Evolutionary conservation across 495 filamentous ascomycete species (phyloP).

Genomic region (Amorphotheca resinae): DNA sequence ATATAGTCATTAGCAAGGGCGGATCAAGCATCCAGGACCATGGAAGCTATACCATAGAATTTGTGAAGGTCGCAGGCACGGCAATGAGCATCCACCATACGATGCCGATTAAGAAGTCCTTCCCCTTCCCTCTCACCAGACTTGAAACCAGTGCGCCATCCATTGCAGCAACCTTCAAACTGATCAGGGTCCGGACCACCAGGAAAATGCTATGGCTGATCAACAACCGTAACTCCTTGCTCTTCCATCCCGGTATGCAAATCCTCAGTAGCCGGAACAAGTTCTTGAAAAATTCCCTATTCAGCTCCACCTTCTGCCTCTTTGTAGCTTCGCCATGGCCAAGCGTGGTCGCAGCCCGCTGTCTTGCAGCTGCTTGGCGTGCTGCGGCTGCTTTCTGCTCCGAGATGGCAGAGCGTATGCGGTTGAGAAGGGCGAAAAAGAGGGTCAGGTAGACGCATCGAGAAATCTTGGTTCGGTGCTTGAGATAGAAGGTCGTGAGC

Average conservation of each 20-base stretch:
- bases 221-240: conserved; percentile 75
- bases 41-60: conserved; percentile 65
- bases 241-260: conserved; percentile 78
- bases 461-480: conserved; percentile 79
- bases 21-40: too few species aligned
- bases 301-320: conserved; percentile 81
- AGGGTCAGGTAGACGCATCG: conserved; percentile 87
- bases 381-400: conserved; percentile 83
- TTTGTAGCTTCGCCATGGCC: conserved; percentile 24
- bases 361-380: conserved; percentile 52
- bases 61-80: conserved; percentile 95
- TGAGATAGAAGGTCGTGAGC: conserved; percentile 64
- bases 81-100: conserved; percentile 99
- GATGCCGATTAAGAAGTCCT: conserved; percentile 76
- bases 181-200: conserved; percentile 78
- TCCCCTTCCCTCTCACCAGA: conserved; percentile 80
- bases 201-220: conserved; percentile 74
- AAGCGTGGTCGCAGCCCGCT: conserved; percentile 38
- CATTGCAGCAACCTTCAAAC: conserved; percentile 90
- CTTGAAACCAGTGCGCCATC: conserved; percentile 86
- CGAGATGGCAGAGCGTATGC: conserved; percentile 79
- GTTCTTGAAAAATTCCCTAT: conserved; percentile 88
- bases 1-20: too few species aligned
- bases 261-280: conserved; percentile 70
- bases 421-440: conserved; percentile 74